Conservation (phyloP, 345 rosid genomes). For the Gossypium sturtianum region DNA sequence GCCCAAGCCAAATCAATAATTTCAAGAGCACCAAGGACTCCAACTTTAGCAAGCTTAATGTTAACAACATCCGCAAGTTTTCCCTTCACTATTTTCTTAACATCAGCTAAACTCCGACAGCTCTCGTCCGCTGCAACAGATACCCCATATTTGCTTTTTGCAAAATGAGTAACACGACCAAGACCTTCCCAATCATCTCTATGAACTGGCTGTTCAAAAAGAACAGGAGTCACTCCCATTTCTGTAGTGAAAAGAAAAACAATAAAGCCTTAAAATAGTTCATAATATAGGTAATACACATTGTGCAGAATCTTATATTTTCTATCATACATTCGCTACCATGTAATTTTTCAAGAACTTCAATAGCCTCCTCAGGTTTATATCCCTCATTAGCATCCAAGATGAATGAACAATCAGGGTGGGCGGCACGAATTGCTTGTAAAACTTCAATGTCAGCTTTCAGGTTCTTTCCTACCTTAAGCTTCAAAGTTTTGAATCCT, state of each 20-base stretch:
- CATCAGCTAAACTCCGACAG: constrained; percentile 64
- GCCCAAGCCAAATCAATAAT: constrained; percentile 62
- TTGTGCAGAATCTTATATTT: background rate
- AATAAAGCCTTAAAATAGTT: constrained; percentile 2
- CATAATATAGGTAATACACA: background rate
- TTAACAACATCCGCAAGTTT: constrained; percentile 64
- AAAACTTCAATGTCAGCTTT: constrained; percentile 71
- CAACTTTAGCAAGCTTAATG: constrained; percentile 85
- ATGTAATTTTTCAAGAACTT: constrained; percentile 68
- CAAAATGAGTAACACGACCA: constrained; percentile 59
- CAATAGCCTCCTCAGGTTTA: constrained; percentile 64
- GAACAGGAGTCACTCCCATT: constrained; percentile 85
- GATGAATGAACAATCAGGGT: constrained; percentile 72
- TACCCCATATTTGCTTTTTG: constrained; percentile 54
- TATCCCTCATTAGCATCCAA: constrained; percentile 98
- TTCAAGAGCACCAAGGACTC: constrained; percentile 73
- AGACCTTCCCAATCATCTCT: constrained; percentile 97
- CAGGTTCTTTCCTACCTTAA: constrained; percentile 86
- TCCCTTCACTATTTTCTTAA: constrained; percentile 56
- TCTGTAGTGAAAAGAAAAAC: constrained; percentile 31
- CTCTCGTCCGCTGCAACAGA: constrained; percentile 98
- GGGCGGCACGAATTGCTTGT: constrained; percentile 70
- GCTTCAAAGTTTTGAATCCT: constrained; percentile 84
- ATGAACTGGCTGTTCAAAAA: constrained; percentile 86
- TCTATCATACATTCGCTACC: constrained; percentile 30